Base-by-base conservation (phyloP, 2,329 filamentous ascomycete species). In the Metarhizium robertsii region DNA sequence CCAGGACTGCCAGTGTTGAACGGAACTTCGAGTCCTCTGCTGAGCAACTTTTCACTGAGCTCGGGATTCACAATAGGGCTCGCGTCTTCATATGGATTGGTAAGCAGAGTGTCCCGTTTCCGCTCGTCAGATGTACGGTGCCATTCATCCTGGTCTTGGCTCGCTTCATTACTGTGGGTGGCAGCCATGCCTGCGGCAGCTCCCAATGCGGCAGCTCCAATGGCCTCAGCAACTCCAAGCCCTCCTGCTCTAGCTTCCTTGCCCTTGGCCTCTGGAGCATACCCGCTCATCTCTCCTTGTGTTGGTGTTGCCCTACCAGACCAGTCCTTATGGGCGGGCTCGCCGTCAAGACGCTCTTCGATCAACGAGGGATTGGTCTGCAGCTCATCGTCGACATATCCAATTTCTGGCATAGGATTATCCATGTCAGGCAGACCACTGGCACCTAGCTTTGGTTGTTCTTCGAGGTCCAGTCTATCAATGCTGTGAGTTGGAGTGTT, bases 301-400 rank as follows among this genome's bases (percentile, higher is more conserved):
- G 68, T 72, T 2, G 82, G 80, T 1, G 81, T 84, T 11, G 75
- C 71, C 55, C 80, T 75, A 54, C 81, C 80, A 36, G 77, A 76
- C 76, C 81, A 84, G 54, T 78, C 74, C 52, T 79, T 76, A 38
- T 61, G 59, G 6, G 57, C 60, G 18, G 60, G 55, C 32, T 70
- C 65, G 2, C 80, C 83, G 52, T 83, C 85, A 52, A 87, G 80
- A 1, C 85, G 86, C 18, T 88, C 90, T 61, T 91, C 81, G 45
- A 95, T 84, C 52, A 92, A 79, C 0, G 92, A 96, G 2, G 90
- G 90, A 65, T 95, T 95, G 18, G 91, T 95, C 49, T 83, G 86
- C 16, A 90, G 79, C 58, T 95, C 90, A 42, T 83, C 79, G 11
- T 79, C 75, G 2, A 73, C 62, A 61, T 89, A 87, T 4, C 87